These are phyloP conservation scores for Tilletiopsis washingtonensis DNA, from an alignment of 1,284 basidiomycete species.

Conservation along the genomic window DNA sequence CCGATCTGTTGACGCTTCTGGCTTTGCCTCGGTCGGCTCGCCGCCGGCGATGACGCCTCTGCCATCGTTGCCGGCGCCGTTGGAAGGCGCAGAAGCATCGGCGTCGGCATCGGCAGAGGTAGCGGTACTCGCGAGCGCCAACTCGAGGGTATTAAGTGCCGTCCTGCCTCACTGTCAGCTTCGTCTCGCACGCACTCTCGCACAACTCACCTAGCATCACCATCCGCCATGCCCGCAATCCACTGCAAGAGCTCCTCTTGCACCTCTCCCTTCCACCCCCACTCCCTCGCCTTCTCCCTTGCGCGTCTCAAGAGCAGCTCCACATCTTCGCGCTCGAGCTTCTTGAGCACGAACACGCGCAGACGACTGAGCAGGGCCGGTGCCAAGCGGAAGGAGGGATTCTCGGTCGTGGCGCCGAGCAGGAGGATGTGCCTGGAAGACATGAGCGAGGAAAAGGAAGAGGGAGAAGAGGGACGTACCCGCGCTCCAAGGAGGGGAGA, in stretches of 20 bases:
- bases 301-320: constrained; percentile 53
- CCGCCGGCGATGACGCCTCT: no score
- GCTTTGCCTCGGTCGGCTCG: no score
- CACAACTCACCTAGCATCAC: constrained; percentile 20
- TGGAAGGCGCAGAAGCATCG: no score
- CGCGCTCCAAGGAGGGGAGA: constrained; percentile 18
- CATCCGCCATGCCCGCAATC: constrained; percentile 39
- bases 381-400: constrained; percentile 71
- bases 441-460: not conserved
- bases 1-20: not conserved
- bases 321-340: constrained; percentile 27
- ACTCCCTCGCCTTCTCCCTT: constrained; percentile 31
- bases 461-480: constrained; percentile 3
- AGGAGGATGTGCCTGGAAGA: constrained; percentile 49
- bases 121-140: constrained; percentile 59
- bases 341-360: constrained; percentile 51
- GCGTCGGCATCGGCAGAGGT: no score
- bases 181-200: not conserved
- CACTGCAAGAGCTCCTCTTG: constrained; percentile 25
- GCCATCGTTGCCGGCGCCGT: no score
- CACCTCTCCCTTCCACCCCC: not conserved
- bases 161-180: not conserved
- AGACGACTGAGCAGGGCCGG: constrained; percentile 68
- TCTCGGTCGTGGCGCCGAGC: constrained; percentile 84
- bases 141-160: constrained; percentile 39